Base-by-base conservation (phyloP, 2,329 filamentous ascomycete species). In the Tolypocladium amazonense region DNA sequence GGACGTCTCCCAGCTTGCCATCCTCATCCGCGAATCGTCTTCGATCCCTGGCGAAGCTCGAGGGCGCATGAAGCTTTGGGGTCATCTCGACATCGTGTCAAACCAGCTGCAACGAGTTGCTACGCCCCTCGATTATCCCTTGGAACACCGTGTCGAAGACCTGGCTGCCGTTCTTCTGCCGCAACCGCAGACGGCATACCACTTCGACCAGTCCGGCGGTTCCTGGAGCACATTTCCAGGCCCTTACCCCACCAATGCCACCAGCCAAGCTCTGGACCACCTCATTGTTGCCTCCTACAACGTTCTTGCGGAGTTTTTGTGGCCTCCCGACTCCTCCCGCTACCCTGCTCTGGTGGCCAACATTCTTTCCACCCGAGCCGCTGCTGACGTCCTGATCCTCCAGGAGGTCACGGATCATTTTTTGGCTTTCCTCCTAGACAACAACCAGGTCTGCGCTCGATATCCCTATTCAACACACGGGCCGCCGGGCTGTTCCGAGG, bases 371-470 rank as follows among this genome's bases (percentile, higher is more conserved):
- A 59, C 67, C 5, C 68, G 71, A 9, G 78, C 79, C 3, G 60
- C 66, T 0, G 73, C 81, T 9, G 80, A 83, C 59, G 69, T 82
- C 3, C 63, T 83, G 11, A 72, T 82, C 3, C 75, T 89, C 6
- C 79, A 88, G 67, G 86, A 88, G 70, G 81, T 88, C 1, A 86
- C 84, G 0, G 85, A 88, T 62, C 77, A 82, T 47, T 87, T 88
- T 61, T 76, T 89, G 0, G 75, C 77, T 0, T 79, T 77, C 60
- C 72, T 89, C 0, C 78, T 88, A 1, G 65, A 67, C 3, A 69
- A 82, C 59, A 61, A 71, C 2, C 65, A 71, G 2, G 73, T 88
- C 30, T 75, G 76, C 35, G 63, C 70, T 14, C 71, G 68, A 2
- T 88, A 86, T 63, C 76, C 79, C 1, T 88, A 80, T 66, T 70